Evolutionary conservation across 371 early-diverging fungal genomes (phyloP).

Genomic region (Choanephora cucurbitarum): DNA sequence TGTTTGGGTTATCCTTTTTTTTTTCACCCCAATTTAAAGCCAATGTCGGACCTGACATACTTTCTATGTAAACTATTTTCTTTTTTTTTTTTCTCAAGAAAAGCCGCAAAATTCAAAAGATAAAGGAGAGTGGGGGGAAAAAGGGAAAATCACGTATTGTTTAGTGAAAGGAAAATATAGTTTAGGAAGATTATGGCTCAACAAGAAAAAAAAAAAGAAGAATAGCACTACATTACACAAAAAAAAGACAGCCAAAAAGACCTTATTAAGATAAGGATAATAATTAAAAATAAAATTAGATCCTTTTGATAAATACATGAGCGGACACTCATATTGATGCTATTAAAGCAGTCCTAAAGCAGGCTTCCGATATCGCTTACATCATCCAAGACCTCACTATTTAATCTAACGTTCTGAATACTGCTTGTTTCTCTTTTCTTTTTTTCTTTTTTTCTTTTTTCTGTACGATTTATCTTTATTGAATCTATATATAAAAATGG

Average conservation of each 20-base stretch:
- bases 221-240: neutral
- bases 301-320: neutral
- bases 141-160: too few species aligned
- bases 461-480: conserved; percentile 9
- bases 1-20: too few species aligned
- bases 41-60: too few species aligned
- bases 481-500: conserved; percentile 22
- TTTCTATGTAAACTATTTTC: too few species aligned
- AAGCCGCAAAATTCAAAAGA: too few species aligned
- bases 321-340: conserved; percentile 8
- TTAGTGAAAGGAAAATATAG: too few species aligned
- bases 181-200: too few species aligned
- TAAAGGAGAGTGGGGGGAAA: too few species aligned
- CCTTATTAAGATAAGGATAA: neutral
- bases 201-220: too few species aligned
- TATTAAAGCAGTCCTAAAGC: conserved; percentile 18
- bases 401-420: neutral
- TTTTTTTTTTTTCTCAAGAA: too few species aligned
- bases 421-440: conserved; percentile 5
- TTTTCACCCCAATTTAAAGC: too few species aligned
- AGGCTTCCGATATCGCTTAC: conserved; percentile 14
- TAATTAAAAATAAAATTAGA: neutral
- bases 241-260: neutral
- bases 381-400: conserved; percentile 16
- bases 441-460: conserved; percentile 8